Conservation (phyloP, 176 grass and related monocot species). For the Hordeum marinum region DNA sequence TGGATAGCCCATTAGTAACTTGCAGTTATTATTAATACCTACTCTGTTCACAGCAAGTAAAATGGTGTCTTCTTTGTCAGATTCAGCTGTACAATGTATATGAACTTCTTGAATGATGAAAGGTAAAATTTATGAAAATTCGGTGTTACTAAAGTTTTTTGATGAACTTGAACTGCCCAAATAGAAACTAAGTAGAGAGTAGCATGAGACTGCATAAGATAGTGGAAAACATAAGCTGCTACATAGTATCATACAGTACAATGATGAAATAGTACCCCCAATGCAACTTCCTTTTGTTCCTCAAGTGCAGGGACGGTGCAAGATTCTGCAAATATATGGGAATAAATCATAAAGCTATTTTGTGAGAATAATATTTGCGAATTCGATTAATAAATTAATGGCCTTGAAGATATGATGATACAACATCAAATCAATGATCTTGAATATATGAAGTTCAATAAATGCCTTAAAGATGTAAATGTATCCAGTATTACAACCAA, state of each 20-base stretch:
- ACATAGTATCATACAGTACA: not conserved
- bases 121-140: not conserved
- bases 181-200: conserved; percentile 4
- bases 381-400: not conserved
- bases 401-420: not conserved
- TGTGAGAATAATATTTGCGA: not conserved
- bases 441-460: not conserved
- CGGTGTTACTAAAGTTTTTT: not conserved
- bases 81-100: not conserved
- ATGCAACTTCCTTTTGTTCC: conserved; percentile 57
- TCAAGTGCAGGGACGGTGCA: conserved; percentile 14
- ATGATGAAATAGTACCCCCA: conserved; percentile 42
- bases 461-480: conserved; percentile 6
- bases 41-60: not conserved
- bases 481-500: not conserved
- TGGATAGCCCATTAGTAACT: conserved; percentile 3
- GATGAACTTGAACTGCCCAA: not conserved
- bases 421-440: not conserved
- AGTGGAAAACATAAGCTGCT: not conserved
- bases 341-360: conserved; percentile 2
- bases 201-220: not conserved
- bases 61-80: not conserved
- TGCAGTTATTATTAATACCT: not conserved
- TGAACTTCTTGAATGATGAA: not conserved
- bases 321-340: conserved; percentile 27